Evolutionary conservation across 2,329 filamentous ascomycete genomes (phyloP), one percentile per base, ranked within the genome.

Genomic region (Pseudogymnoascus sp.): DNA sequence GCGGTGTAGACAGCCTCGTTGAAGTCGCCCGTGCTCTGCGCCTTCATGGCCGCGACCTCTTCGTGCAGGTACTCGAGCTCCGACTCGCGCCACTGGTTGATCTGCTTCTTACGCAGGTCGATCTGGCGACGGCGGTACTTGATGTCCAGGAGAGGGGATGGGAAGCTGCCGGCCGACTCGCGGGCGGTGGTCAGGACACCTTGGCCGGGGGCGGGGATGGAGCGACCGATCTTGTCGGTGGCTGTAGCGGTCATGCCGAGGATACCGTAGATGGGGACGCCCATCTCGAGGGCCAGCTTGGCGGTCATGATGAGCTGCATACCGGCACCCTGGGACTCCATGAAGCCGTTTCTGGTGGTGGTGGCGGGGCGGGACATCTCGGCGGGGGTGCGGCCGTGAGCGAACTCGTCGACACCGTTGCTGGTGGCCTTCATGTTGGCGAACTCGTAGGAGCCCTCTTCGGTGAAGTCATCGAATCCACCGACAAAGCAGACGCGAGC

Each of bases 401-500:
- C 91, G 70, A 99, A 91, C 76, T 99, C 95, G 69, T 97, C 92
- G 65, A 97, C 89, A 27, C 93, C 92, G 73, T 97, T 99, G 84
- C 92, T 97, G 62, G 94, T 99, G 64, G 94, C 94, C 79, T 96
- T 96, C 94, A 99, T 99, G 82, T 99, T 99, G 81, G 94, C 94
- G 75, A 99, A 99, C 77, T 99, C 94, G 73, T 97, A 99, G 1
- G 94, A 99, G 60, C 94, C 95, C 79, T 99, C 94, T 79, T 99
- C 94, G 72, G 95, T 92, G 81, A 99, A 97, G 78, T 99, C 95
- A 79, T 99, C 94, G 72, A 99, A 97, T 69, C 94, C 94, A 84
- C 94, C 94, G 64, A 99, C 95, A 68, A 99, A 89, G 83, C 93
- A 97, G 72, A 99, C 86, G 60, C 92, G 90, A 64, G 95, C 94